Conservation (phyloP, 2,329 filamentous ascomycete species). For the Exophiala alcalophila region DNA sequence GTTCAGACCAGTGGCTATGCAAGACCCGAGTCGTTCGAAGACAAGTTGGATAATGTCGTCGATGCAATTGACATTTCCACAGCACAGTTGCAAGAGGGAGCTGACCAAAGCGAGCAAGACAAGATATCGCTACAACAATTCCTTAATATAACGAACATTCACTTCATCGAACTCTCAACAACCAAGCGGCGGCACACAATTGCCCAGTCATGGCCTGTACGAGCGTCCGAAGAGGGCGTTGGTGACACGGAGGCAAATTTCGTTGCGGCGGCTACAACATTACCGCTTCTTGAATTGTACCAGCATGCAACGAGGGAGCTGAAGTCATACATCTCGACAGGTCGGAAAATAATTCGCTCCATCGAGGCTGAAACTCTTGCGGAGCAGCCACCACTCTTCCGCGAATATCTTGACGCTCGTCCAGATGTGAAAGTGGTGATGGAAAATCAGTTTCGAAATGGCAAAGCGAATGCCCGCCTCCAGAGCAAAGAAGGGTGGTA, state of each 20-base stretch:
- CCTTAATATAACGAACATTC: slow-evolving; percentile 89
- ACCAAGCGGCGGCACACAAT: slow-evolving; percentile 88
- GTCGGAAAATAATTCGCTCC: slow-evolving; percentile 80
- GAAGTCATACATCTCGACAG: slow-evolving; percentile 94
- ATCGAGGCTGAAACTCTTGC: slow-evolving; percentile 86
- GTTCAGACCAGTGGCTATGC: slow-evolving; percentile 31
- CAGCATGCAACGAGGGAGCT: slow-evolving; percentile 85
- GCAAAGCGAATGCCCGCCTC: slow-evolving; percentile 86
- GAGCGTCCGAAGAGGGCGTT: slow-evolving; percentile 9
- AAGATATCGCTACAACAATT: slow-evolving; percentile 86
- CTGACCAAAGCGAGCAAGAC: slow-evolving; percentile 45
- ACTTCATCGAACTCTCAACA: slow-evolving; percentile 97
- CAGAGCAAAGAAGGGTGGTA: slow-evolving; percentile 98
- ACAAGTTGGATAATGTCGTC: slow-evolving; percentile 32
- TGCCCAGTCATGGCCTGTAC: slow-evolving; percentile 19
- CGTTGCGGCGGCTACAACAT: slow-evolving; percentile 82
- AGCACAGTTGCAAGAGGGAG: slow-evolving; percentile 19
- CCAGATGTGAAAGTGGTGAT: slow-evolving; percentile 80
- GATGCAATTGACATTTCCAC: slow-evolving; percentile 30
- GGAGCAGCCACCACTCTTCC: slow-evolving; percentile 87
- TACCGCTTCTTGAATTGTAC: slow-evolving; percentile 90
- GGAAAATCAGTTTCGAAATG: slow-evolving; percentile 96
- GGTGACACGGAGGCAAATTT: slow-evolving; percentile 25
- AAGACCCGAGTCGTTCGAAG: slow-evolving; percentile 31
- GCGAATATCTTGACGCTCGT: slow-evolving; percentile 82